Evolutionary conservation across 2,329 filamentous ascomycete genomes (phyloP).

Genomic region (Cadophora malorum): DNA sequence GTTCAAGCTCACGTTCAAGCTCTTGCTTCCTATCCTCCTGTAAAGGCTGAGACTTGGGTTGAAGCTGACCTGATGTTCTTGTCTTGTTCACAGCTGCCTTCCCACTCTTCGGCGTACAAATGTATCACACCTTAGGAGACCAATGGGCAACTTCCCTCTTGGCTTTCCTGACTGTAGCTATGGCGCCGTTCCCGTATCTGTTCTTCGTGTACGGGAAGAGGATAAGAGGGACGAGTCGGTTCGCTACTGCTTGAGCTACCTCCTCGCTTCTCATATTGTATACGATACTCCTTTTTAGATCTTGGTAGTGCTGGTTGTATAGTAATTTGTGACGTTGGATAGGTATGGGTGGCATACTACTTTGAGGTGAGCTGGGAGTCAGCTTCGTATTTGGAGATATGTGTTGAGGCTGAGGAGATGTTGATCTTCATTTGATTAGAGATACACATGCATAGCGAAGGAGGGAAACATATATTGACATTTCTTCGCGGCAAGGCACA

Average conservation of each 20-base stretch:
- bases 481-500: not conserved
- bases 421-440: not conserved
- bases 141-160: conserved; percentile 72
- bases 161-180: conserved; percentile 64
- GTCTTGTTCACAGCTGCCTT: conserved; percentile 64
- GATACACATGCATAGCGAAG: conserved; percentile 12
- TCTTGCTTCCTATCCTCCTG: too few species aligned
- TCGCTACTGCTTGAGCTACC: conserved; percentile 47
- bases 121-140: conserved; percentile 73
- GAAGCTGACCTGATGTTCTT: conserved; percentile 29
- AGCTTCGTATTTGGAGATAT: not conserved
- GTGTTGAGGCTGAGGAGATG: not conserved
- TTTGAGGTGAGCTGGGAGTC: not conserved
- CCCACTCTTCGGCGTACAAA: conserved; percentile 74
- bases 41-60: not conserved
- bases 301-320: not conserved
- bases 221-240: conserved; percentile 61
- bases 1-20: conserved; percentile 16
- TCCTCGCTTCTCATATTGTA: not conserved
- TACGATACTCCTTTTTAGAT: not conserved
- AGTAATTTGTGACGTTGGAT: not conserved
- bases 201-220: conserved; percentile 67
- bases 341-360: not conserved
- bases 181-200: conserved; percentile 69
- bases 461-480: not conserved